Conservation (phyloP, 2,329 filamentous ascomycete genomes). For the Diplocarpon rosae region DNA sequence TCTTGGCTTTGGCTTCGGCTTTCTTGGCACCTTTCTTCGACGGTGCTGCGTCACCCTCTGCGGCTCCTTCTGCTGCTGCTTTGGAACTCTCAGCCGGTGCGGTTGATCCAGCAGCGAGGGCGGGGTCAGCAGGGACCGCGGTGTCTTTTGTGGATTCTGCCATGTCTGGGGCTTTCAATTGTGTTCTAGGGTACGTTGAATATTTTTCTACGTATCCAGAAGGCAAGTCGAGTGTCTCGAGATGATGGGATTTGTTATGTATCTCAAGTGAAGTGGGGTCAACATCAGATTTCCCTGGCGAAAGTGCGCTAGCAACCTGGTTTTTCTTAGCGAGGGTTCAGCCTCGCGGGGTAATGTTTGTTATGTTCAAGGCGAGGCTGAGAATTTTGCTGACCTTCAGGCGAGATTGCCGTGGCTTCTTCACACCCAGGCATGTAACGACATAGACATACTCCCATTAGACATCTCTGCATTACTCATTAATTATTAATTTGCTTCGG, state of each 20-base stretch:
- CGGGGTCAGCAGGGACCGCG: conserved; percentile 10
- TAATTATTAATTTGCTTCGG: too few species aligned
- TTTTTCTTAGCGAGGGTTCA: conserved; percentile 11
- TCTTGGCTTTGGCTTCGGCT: conserved; percentile 74
- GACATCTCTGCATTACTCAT: too few species aligned
- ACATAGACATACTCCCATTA: too few species aligned
- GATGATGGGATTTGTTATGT: too few species aligned
- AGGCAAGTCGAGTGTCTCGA: too few species aligned
- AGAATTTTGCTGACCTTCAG: neutral
- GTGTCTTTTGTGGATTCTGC: conserved; percentile 10
- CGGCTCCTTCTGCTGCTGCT: neutral
- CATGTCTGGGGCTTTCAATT: conserved; percentile 8
- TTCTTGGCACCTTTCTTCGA: conserved; percentile 82
- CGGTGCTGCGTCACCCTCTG: conserved; percentile 7
- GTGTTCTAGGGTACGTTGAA: neutral
- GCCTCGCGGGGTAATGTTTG: conserved; percentile 4
- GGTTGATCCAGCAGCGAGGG: neutral
- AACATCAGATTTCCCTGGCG: conserved; percentile 8
- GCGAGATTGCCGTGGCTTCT: too few species aligned
- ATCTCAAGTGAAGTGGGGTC: conserved; percentile 8
- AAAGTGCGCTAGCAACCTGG: conserved; percentile 9
- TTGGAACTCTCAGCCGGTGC: neutral
- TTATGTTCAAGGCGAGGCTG: neutral
- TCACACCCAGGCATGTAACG: too few species aligned
- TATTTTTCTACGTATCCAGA: too few species aligned